These are phyloP conservation scores for Aspergillus novoparasiticus DNA, from an alignment of 2,329 filamentous ascomycete species.

Conservation along the genomic window DNA sequence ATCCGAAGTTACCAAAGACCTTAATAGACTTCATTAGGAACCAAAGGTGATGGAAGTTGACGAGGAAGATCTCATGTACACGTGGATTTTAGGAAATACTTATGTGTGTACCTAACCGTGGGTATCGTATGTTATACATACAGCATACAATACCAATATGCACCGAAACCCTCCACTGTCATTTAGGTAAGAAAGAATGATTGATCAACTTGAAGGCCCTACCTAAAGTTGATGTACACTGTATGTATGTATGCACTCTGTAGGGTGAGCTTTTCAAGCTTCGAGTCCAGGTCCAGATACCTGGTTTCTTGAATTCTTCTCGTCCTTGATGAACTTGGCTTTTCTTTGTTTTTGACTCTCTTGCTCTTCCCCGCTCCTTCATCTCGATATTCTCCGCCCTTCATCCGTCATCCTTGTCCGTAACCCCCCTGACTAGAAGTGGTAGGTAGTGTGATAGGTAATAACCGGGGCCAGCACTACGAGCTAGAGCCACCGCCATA, in stretches of 20 bases:
- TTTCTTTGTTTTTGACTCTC: background rate
- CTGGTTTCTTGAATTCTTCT: background rate
- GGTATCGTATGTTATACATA: background rate
- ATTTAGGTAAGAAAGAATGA: background rate
- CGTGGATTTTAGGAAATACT: background rate
- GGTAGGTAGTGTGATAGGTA: conserved; percentile 14
- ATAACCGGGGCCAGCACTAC: conserved; percentile 11
- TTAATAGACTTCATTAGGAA: background rate
- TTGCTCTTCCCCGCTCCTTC: background rate
- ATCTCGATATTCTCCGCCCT: background rate
- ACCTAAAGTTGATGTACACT: background rate
- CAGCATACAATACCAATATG: background rate
- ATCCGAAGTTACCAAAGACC: background rate
- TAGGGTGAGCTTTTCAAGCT: background rate
- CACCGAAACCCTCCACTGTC: background rate
- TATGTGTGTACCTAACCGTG: background rate
- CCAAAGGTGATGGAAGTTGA: background rate
- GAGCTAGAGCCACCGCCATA: conserved; percentile 12
- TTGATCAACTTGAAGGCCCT: background rate
- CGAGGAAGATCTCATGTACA: background rate
- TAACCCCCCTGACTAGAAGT: background rate
- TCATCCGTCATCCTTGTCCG: background rate
- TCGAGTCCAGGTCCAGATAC: background rate
- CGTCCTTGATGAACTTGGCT: background rate
- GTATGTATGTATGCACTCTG: background rate